Base-by-base conservation (phyloP, 78 protist species). In the Pigoraptor vietnamica region DNA sequence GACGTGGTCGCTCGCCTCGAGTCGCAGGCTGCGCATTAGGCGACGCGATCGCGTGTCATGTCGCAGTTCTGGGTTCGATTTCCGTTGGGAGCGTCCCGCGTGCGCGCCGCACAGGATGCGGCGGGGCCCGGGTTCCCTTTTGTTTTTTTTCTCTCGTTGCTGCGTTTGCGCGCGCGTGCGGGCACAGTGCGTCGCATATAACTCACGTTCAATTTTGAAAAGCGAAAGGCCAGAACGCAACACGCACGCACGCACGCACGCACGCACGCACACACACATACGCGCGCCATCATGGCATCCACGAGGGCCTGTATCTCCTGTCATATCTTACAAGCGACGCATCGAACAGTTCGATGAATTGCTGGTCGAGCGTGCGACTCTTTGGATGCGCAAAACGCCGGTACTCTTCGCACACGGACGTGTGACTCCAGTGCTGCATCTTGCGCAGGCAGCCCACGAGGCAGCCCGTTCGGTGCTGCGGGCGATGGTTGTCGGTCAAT, bases 381-480 rank as follows among this genome's bases (percentile, higher is more conserved):
- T 98, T 98, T 37, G 93, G 86, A 6, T 96, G 98, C 0, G 99
- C 98, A 37, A 96, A 98, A 40, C 97, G 91, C 37, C 96, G 84
- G 90, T 98, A 98, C 90, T 97, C 98, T 32, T 94, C 98, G 79
- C 95, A 96, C 83, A 95, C 95, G 89, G 94, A 87, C 1, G 96
- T 95, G 40, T 93, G 92, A 6, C 96, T 96, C 98, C 99, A 97
- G 37, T 92, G 92, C 40, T 97, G 67, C 67, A 93, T 35, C 34
- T 91, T 93, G 81, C 99, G 96, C 40, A 97, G 86, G 90, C 97
- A 95, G 24, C 98, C 98, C 39, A 96, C 97, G 24, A 98, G n/a
- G 37, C 96, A 96, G 90, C 99, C 99, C n/a, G 97, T 97, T 32
- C 98, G 91, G 84, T 97, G 98, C 92, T 48, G 67, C 6, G 6